Evolutionary conservation across 148 eudicot species (phyloP).

Genomic region (Chenopodium formosanum): DNA sequence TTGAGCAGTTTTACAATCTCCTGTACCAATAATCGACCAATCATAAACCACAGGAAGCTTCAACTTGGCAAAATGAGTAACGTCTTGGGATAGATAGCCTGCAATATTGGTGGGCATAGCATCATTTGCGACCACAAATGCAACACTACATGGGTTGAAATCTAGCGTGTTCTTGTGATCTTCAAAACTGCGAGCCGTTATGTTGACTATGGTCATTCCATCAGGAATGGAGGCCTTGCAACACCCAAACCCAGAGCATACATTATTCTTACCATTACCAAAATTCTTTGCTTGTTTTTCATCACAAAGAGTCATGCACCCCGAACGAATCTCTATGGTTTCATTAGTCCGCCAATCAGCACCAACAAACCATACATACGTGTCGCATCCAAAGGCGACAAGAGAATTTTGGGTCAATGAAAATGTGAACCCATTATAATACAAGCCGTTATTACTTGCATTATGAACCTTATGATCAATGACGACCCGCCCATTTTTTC

Average conservation of each 20-base stretch:
- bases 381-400: slow-evolving; percentile 4
- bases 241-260: slow-evolving; percentile 9
- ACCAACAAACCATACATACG: neutral
- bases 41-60: slow-evolving; percentile 24
- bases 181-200: neutral
- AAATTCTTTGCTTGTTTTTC: neutral
- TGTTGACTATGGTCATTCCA: neutral
- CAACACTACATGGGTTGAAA: slow-evolving; percentile 10
- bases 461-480: too few relatives aligned
- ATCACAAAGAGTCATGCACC: slow-evolving; percentile 24
- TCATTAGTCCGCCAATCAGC: neutral
- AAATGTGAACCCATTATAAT: too few relatives aligned
- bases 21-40: slow-evolving; percentile 18
- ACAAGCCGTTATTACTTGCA: too few relatives aligned
- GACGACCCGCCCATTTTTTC: too few relatives aligned
- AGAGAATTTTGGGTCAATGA: neutral
- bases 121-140: slow-evolving; percentile 13
- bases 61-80: neutral
- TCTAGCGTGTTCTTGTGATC: neutral
- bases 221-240: slow-evolving; percentile 23
- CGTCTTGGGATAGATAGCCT: neutral
- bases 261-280: neutral
- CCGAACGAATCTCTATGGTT: neutral
- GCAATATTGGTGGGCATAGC: slow-evolving; percentile 6
- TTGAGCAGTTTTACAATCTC: slow-evolving; percentile 9